Evolutionary conservation across 495 filamentous ascomycete species (phyloP), one percentile per base, ranked within the genome.

Genomic region (Trichoderma orchidacearum): DNA sequence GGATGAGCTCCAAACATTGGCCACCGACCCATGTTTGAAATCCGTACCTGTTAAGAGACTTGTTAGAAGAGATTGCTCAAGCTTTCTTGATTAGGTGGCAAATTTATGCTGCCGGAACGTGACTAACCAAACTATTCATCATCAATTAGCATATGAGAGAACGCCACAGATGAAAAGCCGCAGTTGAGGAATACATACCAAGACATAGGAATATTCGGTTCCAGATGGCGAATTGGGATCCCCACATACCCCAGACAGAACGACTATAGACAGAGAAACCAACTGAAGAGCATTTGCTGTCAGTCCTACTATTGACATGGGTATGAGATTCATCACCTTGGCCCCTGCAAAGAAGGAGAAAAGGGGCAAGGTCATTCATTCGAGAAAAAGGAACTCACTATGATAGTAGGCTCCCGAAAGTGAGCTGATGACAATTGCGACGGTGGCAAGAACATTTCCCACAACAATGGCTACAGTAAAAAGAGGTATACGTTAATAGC

Each of bases 21-120:
- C 65, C 65, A 23, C 65, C 65, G 3, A 67, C 62, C 65, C 65
- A 67, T 31, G 65, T 56, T 58, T 65, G 63, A 25, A 67, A 61
- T 4, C 54, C 63, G 55, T 63, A 59, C 63, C 62, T 50, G 63
- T 61, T 58, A 6, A 67, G 38, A 5, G 59, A 64, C 11, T 11
- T 5, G 8, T 48, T 27, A 48, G 41, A 18, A 48, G 11, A 48
- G 13, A 23, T 3, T 48, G 41, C 41, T n/a, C n/a, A n/a, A n/a
- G n/a, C n/a, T n/a, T n/a, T n/a, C n/a, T n/a, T n/a, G n/a, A n/a
- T n/a, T n/a, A n/a, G n/a, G n/a, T n/a, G n/a, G n/a, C n/a, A n/a
- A n/a, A n/a, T n/a, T n/a, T n/a, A n/a, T n/a, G n/a, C n/a, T n/a
- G n/a, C n/a, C n/a, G n/a, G n/a, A n/a, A 27, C 15, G 21, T 23